Evolutionary conservation across 106 monocot genomes (phyloP).

Genomic region (Phalaenopsis aphrodite): DNA sequence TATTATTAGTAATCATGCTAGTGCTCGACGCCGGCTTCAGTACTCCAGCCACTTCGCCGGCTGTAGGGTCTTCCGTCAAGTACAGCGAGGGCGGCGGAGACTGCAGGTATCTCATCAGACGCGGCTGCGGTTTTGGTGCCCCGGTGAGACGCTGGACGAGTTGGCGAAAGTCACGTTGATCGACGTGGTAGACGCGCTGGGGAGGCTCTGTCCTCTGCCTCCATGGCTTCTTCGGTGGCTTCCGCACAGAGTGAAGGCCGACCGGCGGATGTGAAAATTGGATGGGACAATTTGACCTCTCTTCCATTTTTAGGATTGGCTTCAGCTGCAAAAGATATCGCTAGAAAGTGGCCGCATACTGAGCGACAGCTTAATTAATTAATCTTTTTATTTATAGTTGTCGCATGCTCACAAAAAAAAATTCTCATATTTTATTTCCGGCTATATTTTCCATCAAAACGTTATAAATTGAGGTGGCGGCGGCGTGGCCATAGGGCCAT

Average conservation of each 20-base stretch:
- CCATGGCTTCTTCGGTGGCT: slow-evolving; percentile 26
- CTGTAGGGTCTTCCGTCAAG: neutral
- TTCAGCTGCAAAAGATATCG: too few species aligned
- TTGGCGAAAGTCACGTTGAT: slow-evolving; percentile 34
- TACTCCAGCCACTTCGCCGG: neutral
- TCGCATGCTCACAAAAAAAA: too few species aligned
- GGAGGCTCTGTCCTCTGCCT: slow-evolving; percentile 20
- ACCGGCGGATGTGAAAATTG: neutral
- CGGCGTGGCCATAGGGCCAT: too few species aligned
- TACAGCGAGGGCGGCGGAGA: slow-evolving; percentile 8
- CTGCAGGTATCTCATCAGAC: neutral
- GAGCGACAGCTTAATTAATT: too few species aligned
- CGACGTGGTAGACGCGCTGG: slow-evolving; percentile 33
- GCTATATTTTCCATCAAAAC: too few species aligned
- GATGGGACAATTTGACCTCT: too few species aligned
- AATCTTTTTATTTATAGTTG: too few species aligned
- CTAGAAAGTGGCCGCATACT: too few species aligned
- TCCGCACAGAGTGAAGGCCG: slow-evolving; percentile 33
- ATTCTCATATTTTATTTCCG: too few species aligned
- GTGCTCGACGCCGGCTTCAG: neutral
- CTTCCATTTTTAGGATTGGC: too few species aligned
- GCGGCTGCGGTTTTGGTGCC: neutral
- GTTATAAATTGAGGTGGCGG: too few species aligned
- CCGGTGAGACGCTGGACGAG: slow-evolving; percentile 53
- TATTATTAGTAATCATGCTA: too few species aligned